Evolutionary conservation across 495 filamentous ascomycete genomes (phyloP).

Genomic region (Hypoxylon fragiforme): DNA sequence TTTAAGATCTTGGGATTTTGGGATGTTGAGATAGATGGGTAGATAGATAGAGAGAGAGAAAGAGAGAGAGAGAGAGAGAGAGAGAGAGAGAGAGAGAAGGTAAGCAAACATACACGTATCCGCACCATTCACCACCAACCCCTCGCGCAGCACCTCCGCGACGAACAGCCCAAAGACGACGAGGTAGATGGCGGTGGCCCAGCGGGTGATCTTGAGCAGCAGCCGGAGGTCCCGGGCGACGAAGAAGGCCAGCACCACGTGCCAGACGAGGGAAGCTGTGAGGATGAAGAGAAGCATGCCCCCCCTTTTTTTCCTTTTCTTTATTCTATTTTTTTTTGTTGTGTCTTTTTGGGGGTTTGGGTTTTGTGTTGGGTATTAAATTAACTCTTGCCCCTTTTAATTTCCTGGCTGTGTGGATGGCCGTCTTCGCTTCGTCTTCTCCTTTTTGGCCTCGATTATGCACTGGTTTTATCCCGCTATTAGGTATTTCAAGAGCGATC

Average conservation of each 20-base stretch:
- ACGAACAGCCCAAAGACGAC: constrained; percentile 9
- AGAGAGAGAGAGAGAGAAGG: background rate
- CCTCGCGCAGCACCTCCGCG: constrained; percentile 11
- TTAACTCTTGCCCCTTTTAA: no score
- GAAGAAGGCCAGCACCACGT: constrained; percentile 6
- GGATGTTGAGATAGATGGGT: background rate
- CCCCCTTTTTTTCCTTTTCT: background rate
- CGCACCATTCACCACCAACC: constrained; percentile 10
- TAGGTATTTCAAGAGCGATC: no score
- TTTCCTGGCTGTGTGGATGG: no score
- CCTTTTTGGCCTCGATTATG: no score
- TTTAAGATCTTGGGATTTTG: no score
- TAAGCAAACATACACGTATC: background rate
- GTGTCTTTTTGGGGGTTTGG: background rate
- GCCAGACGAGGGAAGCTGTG: constrained; percentile 14
- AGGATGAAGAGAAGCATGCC: constrained; percentile 11
- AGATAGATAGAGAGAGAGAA: background rate
- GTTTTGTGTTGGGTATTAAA: no score
- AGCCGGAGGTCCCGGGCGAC: constrained; percentile 1
- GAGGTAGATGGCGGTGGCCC: constrained; percentile 15
- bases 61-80: background rate
- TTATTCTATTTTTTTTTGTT: background rate
- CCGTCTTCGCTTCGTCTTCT: no score
- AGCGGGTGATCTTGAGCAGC: constrained; percentile 13
- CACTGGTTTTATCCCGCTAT: no score